Evolutionary conservation across 192 early-diverging fungal species (phyloP), one percentile per base, ranked within the genome.

Genomic region (Linnemannia schmuckeri): DNA sequence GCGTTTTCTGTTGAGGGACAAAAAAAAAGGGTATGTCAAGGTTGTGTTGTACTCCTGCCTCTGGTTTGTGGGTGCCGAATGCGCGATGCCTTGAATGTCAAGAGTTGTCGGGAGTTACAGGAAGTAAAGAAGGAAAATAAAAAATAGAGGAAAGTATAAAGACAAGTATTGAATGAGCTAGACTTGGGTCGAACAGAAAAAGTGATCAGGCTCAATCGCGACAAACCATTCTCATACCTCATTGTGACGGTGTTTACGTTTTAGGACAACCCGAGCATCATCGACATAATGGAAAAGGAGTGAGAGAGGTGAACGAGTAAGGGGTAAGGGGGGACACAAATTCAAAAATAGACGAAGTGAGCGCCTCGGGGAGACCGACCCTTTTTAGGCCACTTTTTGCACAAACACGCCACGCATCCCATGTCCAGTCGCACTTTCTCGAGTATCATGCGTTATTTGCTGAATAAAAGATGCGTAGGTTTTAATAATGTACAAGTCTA

Each of bases 401-500:
- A 33, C 27, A 66, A 27, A 66, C 61, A 66, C n/a, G 61, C 61
- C 61, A 52, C 49, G 18, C n/a, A 37, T 3, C 18, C 5, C 12
- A 61, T 66, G 61, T 30, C 24, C n/a, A 66, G 1, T 66, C 3
- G 10, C 52, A 24, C 52, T 24, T 18, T 24, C 55, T 6, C 22
- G 3, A 66, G 61, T 30, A 33, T 13, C 3, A 66, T 66, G 61
- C 61, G 13, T 8, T 30, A 33, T 33, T 66, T 33, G 30, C 33
- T 66, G 30, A 33, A 66, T 30, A 66, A 66, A 66, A 30, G 27
- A 66, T 66, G 61, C 61, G 61, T 0, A 3, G 30, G 55, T 6
- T 66, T 66, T 66, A 66, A 66, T 66, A 66, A 33, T 66, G 61
- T 66, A 66, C 61, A 66, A 15, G 30, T 66, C 61, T 66, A 66